A percentile compares a stretch with the other conserved stretches of the same genome.
Conservation (phyloP, 2,329 filamentous ascomycete genomes). For the Colletotrichum incanum region DNA sequence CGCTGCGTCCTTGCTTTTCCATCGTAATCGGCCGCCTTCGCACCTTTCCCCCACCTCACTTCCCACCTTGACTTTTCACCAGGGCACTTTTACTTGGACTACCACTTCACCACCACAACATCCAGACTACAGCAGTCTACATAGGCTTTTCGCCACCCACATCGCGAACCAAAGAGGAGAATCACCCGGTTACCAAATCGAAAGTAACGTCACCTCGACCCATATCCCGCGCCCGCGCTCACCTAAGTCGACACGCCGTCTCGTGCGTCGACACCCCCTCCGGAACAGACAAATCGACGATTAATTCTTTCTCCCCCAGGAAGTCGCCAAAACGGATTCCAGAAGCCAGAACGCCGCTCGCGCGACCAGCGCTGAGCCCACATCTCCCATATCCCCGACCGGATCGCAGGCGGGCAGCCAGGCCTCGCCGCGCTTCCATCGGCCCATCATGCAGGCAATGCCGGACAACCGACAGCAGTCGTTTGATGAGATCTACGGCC, state of each 20-base stretch:
- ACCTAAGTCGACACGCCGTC: background rate
- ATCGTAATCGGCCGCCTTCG: constrained; percentile 38
- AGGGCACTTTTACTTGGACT: background rate
- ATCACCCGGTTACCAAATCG: background rate
- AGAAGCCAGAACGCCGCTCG: constrained; percentile 54
- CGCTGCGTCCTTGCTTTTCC: constrained; percentile 17
- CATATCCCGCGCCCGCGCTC: background rate
- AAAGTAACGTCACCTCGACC: background rate
- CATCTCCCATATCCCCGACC: constrained; percentile 45
- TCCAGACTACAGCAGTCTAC: background rate
- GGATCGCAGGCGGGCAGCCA: constrained; percentile 43
- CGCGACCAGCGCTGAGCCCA: constrained; percentile 50
- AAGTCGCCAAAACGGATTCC: constrained; percentile 62
- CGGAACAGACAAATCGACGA: background rate
- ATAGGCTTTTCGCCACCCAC: background rate
- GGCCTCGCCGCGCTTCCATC: constrained; percentile 58
- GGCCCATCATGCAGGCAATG: constrained; percentile 76
- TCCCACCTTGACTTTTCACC: constrained; percentile 17
- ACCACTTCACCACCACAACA: background rate
- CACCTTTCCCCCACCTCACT: constrained; percentile 23
- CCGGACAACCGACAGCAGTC: constrained; percentile 88
- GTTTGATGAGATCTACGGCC: constrained; percentile 99
- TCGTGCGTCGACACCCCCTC: background rate
- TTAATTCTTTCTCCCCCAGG: background rate
- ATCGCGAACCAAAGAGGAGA: background rate